Evolutionary conservation across 441 rosid species (phyloP).

Genomic region (Populus trichocarpa): DNA sequence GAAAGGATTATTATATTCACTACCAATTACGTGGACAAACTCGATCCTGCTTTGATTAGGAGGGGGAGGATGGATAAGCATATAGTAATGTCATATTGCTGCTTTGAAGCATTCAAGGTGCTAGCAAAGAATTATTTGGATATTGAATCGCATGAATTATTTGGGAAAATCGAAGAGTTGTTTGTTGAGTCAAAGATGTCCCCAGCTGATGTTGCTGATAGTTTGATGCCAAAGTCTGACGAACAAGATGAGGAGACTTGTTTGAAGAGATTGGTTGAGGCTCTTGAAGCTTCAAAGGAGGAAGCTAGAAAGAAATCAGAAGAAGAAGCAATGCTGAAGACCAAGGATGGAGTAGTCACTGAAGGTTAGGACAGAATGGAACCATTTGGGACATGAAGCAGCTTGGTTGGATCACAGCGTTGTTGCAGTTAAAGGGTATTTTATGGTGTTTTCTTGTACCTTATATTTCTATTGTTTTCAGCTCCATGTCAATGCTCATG

Average conservation of each 20-base stretch:
- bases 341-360: neutral
- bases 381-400: neutral
- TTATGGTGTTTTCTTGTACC: too few relatives aligned
- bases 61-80: conserved; percentile 28
- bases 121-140: conserved; percentile 24
- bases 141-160: conserved; percentile 7
- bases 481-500: too few relatives aligned
- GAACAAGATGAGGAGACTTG: conserved; percentile 16
- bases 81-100: conserved; percentile 21
- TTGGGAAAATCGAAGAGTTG: neutral
- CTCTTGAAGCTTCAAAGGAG: conserved; percentile 8
- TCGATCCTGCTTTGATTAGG: conserved; percentile 28
- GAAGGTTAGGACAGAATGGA: neutral
- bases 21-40: conserved; percentile 23
- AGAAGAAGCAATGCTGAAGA: neutral
- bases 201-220: conserved; percentile 22
- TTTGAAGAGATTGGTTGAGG: conserved; percentile 12
- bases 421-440: neutral
- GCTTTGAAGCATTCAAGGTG: conserved; percentile 22
- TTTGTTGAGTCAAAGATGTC: conserved; percentile 9
- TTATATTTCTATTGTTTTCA: too few relatives aligned
- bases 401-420: neutral
- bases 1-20: conserved; percentile 26
- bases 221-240: conserved; percentile 21
- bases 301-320: neutral